A percentile compares a stretch with the other conserved stretches of the same genome.
Evolutionary conservation across 116 monocot species (phyloP).

Genomic region (Trichopus zeylanicus): DNA sequence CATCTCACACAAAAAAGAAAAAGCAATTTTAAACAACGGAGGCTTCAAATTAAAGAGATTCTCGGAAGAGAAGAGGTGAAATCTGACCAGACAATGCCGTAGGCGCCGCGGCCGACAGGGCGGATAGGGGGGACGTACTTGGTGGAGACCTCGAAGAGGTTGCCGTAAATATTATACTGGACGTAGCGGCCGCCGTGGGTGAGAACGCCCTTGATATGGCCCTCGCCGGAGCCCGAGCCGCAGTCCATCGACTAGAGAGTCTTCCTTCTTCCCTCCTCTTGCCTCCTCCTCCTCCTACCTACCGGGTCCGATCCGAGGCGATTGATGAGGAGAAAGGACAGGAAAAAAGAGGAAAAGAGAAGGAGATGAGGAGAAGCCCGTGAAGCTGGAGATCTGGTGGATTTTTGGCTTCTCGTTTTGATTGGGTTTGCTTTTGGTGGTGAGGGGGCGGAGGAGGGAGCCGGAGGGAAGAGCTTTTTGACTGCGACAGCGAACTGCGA

Average conservation of each 20-base stretch:
- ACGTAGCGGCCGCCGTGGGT: constrained; percentile 69
- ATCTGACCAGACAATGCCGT: constrained; percentile 75
- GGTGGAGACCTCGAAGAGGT: constrained; percentile 57
- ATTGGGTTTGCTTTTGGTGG: no score
- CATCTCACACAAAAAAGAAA: no score
- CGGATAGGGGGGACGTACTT: constrained; percentile 79
- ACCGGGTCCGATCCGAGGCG: not conserved
- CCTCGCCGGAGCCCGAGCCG: constrained; percentile 7
- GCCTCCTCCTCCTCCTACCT: no score
- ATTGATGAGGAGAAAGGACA: not conserved
- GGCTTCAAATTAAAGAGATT: not conserved
- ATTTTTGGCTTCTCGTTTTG: no score
- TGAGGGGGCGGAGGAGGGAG: no score
- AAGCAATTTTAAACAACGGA: no score
- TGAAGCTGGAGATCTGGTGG: not conserved
- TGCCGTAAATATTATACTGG: constrained; percentile 63
- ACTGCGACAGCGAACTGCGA: no score
- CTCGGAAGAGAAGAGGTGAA: not conserved
- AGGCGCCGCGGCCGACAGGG: constrained; percentile 65
- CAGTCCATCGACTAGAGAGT: not conserved
- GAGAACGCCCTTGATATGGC: constrained; percentile 32
- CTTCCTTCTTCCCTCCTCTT: no score
- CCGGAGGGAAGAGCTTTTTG: no score
- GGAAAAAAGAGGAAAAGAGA: not conserved
- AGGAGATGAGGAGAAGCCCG: not conserved